Conservation (phyloP, 108 stramenopile species). For the Mayamaea pseudoterrestris region DNA sequence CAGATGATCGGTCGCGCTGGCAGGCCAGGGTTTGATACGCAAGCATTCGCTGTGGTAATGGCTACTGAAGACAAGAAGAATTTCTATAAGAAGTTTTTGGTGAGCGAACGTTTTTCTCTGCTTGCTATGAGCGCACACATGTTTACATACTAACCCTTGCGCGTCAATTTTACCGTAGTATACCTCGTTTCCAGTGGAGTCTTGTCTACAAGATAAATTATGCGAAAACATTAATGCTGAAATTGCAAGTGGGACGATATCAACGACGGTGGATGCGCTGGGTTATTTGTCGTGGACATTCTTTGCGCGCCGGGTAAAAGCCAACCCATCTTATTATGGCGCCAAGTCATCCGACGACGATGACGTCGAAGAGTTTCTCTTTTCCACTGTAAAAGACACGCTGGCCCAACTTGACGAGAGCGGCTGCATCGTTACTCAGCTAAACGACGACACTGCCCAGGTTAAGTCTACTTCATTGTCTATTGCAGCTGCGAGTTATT, state of each 20-base stretch:
- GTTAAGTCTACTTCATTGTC: constrained; percentile 66
- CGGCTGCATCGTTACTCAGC: constrained; percentile 86
- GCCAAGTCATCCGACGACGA: constrained; percentile 38
- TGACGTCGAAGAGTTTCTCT: constrained; percentile 58
- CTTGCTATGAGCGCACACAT: not conserved
- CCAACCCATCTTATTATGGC: constrained; percentile 95
- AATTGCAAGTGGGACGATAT: constrained; percentile 80
- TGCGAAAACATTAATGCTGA: constrained; percentile 96
- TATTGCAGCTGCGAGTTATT: constrained; percentile 80
- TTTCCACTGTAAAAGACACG: constrained; percentile 38
- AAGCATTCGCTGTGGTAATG: constrained; percentile 89
- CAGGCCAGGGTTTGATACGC: constrained; percentile 92
- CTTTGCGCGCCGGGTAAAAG: constrained; percentile 81
- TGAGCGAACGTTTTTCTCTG: constrained; percentile 1
- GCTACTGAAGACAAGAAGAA: constrained; percentile 92
- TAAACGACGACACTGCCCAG: constrained; percentile 18
- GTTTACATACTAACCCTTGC: not conserved
- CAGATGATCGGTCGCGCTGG: constrained; percentile 96
- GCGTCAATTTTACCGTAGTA: too few relatives aligned
- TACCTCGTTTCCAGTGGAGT: constrained; percentile 99
- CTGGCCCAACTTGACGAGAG: constrained; percentile 53
- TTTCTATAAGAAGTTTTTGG: constrained; percentile 69
- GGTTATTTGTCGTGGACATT: constrained; percentile 97
- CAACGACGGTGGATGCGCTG: constrained; percentile 55
- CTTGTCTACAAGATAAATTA: constrained; percentile 64